phyloP scores from a whole-genome alignment of 2,329 filamentous ascomycete species.

The Trichoderma cornu-damae region DNA sequence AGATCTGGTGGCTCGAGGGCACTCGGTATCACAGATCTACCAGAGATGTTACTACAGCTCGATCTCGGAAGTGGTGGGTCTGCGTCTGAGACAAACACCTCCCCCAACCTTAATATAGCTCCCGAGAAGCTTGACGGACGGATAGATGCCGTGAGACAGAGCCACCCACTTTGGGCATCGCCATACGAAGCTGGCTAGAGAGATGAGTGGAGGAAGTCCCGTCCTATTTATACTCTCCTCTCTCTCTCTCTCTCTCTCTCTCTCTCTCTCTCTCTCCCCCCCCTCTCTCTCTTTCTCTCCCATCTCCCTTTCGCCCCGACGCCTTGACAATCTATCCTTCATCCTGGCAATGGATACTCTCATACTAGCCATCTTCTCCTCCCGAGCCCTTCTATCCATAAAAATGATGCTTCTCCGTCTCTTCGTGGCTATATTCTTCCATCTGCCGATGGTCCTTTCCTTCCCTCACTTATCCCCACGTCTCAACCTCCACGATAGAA shows the following conservation, averaged over 20 bases:
- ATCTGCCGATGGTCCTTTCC: conserved; percentile 5
- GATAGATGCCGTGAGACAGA: background rate
- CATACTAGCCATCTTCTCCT: background rate
- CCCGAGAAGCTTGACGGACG: background rate
- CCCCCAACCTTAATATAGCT: conserved; percentile 2
- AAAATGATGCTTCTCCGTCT: background rate
- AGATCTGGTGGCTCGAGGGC: no score
- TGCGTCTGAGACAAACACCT: background rate
- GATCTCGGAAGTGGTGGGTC: no score
- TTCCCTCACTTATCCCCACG: background rate
- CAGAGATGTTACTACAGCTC: no score
- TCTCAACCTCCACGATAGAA: background rate
- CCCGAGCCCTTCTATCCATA: background rate
- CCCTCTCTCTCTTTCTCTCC: no score
- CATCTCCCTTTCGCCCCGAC: no score
- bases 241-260: background rate
- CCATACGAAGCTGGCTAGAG: background rate
- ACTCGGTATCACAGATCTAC: no score
- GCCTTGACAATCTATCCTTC: background rate
- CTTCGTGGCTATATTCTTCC: conserved; percentile 3
- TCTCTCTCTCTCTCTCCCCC: no score
- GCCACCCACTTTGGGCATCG: background rate
- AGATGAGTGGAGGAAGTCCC: background rate
- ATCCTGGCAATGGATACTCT: background rate
- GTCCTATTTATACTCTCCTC: background rate